phyloP scores from a whole-genome alignment of 441 rosid species.

The Gossypium schwendimanii region DNA sequence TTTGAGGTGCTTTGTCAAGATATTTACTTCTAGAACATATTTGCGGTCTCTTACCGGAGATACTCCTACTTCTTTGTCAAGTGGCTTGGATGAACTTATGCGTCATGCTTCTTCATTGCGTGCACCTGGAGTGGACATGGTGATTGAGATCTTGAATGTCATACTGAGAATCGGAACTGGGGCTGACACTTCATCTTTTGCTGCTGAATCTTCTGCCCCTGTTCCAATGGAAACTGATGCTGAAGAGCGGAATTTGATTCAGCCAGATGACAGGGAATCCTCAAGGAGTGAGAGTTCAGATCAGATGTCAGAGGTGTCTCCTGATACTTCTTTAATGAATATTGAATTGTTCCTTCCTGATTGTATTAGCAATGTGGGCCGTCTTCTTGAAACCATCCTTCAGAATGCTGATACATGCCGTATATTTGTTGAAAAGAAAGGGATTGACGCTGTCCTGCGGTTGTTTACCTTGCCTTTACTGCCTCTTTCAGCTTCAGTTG shows the following conservation, averaged over 20 bases:
- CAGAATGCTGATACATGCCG: slow-evolving; percentile 96
- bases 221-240: slow-evolving; percentile 93
- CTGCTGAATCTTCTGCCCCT: slow-evolving; percentile 46
- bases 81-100: slow-evolving; percentile 90
- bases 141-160: slow-evolving; percentile 69
- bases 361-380: slow-evolving; percentile 72
- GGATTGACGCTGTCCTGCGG: slow-evolving; percentile 77
- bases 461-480: slow-evolving; percentile 69
- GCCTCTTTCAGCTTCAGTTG: slow-evolving; percentile 76
- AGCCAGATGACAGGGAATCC: slow-evolving; percentile 36
- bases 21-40: slow-evolving; percentile 73
- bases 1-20: slow-evolving; percentile 83
- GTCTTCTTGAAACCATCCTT: slow-evolving; percentile 90
- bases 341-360: slow-evolving; percentile 78
- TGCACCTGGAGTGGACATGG: slow-evolving; percentile 81
- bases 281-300: slow-evolving; percentile 45
- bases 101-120: slow-evolving; percentile 92
- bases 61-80: slow-evolving; percentile 73
- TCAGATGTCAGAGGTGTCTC: slow-evolving; percentile 41
- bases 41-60: slow-evolving; percentile 82
- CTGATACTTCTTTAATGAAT: slow-evolving; percentile 48
- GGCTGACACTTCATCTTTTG: slow-evolving; percentile 35
- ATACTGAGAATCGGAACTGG: slow-evolving; percentile 67
- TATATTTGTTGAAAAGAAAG: slow-evolving; percentile 88
- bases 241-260: slow-evolving; percentile 43